Evolutionary conservation across 1,139 yeast species (phyloP).

Genomic region (Debaryomycetaceae sp.): DNA sequence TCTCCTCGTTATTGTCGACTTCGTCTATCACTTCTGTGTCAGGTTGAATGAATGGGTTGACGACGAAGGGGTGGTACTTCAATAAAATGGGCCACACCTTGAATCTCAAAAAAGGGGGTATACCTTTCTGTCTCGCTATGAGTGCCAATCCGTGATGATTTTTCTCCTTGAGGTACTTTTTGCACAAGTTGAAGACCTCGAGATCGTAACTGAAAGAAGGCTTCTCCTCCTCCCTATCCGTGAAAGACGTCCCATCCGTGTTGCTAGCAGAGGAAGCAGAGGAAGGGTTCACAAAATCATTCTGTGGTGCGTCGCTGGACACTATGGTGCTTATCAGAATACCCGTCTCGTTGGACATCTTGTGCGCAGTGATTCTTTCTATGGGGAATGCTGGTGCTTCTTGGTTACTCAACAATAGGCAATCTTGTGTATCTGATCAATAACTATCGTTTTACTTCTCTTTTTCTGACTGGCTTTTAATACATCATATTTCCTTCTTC

Average conservation of each 20-base stretch:
- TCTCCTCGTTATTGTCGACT: slow-evolving; percentile 7
- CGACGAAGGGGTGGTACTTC: slow-evolving; percentile 80
- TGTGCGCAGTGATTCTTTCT: not conserved
- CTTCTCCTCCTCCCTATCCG: slow-evolving; percentile 11
- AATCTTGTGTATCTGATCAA: not conserved
- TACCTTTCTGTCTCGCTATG: slow-evolving; percentile 77
- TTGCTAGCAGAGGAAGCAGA: not conserved
- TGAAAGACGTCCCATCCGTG: not conserved
- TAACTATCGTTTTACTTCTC: not conserved
- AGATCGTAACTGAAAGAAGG: slow-evolving; percentile 42
- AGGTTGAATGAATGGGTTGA: slow-evolving; percentile 67
- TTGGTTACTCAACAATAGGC: not conserved
- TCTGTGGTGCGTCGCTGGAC: not conserved
- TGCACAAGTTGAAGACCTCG: slow-evolving; percentile 36
- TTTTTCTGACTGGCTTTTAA: not conserved
- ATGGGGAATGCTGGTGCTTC: not conserved
- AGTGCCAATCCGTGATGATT: slow-evolving; percentile 71
- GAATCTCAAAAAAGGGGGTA: slow-evolving; percentile 78
- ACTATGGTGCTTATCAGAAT: not conserved
- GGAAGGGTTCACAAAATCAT: not conserved
- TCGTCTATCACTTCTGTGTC: slow-evolving; percentile 30
- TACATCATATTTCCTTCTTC: not conserved
- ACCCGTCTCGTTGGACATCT: not conserved
- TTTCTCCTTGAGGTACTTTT: slow-evolving; percentile 42
- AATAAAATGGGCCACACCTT: slow-evolving; percentile 82